Base-by-base conservation (phyloP, 2,329 filamentous ascomycete genomes). In the Cladophialophora exuberans region DNA sequence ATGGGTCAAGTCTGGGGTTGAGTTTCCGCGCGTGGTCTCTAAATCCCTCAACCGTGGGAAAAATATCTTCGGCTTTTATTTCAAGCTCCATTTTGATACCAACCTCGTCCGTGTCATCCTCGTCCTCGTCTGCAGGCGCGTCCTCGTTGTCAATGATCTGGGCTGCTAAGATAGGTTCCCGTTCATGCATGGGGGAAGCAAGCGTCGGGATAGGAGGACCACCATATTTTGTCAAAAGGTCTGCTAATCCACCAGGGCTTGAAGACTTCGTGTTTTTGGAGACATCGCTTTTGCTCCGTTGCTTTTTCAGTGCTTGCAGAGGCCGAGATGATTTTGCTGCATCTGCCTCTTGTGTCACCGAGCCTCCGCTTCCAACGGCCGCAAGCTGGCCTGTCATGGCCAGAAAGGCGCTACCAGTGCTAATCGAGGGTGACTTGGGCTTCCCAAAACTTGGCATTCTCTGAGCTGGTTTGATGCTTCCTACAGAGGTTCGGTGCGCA, bases 11-110 rank as follows among this genome's bases (percentile, higher is more conserved):
- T 9, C 79, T 75, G n/a, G 90, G 89, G 65, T 95, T 95, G 38
- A 95, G 73, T 56, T 82, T 79, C 41, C 84, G 73, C 15, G 93
- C 82, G 66, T 96, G 88, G 20, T 83, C 79, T 62, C 84, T 85
- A 72, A 96, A 96, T 0, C 91, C 91, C 56, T 85, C 82, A 20
- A 86, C 73, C 15, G 84, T 91, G 1, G 91, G 88, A 7, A 84
- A 80, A 57, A 93, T 87, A 7, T 81, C 79, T 62, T 89, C 83
- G 26, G 84, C 83, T 11, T 83, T 73, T 56, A 85, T 82, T 31
- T 77, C 77, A 4, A 85, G 78, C 43, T 87, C 83, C 67, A 83
- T 80, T 43, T 80, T 83, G 59, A 66, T 56, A 10, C 56, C 61
- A 17, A 52, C 39, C 15, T 61, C 59, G 15, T 64, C 64, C 23